Percentiles rank a stretch among this genome's conserved stretches.
These are phyloP conservation scores for Nakazawaea populi DNA, from an alignment of 805 yeast genomes.

Conservation along the genomic window DNA sequence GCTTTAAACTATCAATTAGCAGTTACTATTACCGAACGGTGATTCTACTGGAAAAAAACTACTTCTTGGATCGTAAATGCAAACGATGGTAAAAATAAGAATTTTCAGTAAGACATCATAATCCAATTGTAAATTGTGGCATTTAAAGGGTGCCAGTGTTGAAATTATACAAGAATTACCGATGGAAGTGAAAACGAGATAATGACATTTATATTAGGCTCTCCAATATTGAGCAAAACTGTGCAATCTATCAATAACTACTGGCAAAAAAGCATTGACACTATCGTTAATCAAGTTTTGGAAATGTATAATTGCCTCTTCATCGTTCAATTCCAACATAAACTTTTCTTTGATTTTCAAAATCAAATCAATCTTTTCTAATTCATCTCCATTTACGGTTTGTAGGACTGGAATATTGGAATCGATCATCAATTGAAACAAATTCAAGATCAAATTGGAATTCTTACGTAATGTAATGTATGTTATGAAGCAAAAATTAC, in stretches of 20 bases:
- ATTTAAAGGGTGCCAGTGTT: too few species aligned
- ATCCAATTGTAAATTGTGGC: too few species aligned
- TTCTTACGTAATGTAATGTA: slow-evolving; percentile 86
- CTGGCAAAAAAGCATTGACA: slow-evolving; percentile 89
- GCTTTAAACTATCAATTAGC: too few species aligned
- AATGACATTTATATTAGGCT: slow-evolving; percentile 36
- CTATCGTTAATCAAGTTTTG: slow-evolving; percentile 91
- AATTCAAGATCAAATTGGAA: slow-evolving; percentile 81
- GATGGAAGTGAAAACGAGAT: too few species aligned
- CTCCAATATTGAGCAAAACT: slow-evolving; percentile 98
- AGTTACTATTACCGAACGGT: too few species aligned
- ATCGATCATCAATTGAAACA: slow-evolving; percentile 90
- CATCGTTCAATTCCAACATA: slow-evolving; percentile 89
- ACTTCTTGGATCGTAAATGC: too few species aligned
- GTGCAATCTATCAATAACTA: slow-evolving; percentile 91
- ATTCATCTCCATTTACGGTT: slow-evolving; percentile 26
- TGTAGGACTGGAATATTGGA: slow-evolving; percentile 89
- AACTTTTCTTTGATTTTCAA: slow-evolving; percentile 92
- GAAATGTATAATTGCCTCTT: slow-evolving; percentile 92
- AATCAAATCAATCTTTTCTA: slow-evolving; percentile 82
- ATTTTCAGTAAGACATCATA: too few species aligned
- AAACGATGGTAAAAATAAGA: too few species aligned
- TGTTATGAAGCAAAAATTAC: slow-evolving; percentile 91
- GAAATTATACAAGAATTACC: too few species aligned
- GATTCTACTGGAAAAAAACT: too few species aligned